These are phyloP conservation scores for Podaxis rugospora DNA, from an alignment of 768 basidiomycete genomes.

Conservation along the genomic window DNA sequence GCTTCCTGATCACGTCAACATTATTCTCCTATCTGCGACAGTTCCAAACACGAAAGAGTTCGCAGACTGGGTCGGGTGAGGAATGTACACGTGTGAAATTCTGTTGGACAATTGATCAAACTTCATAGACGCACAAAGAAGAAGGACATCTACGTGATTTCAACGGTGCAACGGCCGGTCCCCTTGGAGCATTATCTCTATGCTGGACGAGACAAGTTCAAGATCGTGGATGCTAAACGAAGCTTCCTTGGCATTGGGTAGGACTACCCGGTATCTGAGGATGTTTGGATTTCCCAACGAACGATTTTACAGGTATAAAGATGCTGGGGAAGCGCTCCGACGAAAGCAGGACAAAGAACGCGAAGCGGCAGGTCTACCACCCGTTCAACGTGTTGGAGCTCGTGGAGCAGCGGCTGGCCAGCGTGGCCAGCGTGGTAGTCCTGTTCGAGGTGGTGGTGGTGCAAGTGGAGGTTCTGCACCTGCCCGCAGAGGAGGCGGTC, in stretches of 20 bases:
- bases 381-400: conserved; percentile 80
- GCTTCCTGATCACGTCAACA: conserved; percentile 97
- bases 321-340: conserved; percentile 81
- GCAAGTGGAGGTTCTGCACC: conserved; percentile 25
- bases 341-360: conserved; percentile 98
- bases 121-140: conserved; percentile 86
- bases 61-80: conserved; percentile 98
- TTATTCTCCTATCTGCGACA: conserved; percentile 94
- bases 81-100: conserved; percentile 2
- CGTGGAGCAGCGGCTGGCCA: conserved; percentile 60
- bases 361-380: conserved; percentile 88
- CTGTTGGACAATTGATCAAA: conserved; percentile 6
- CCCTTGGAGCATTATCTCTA: conserved; percentile 97
- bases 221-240: conserved; percentile 83
- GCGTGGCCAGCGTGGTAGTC: conserved; percentile 40
- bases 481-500: conserved; percentile 36
- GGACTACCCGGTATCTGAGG: conserved; percentile 24
- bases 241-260: conserved; percentile 73
- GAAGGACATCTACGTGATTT: conserved; percentile 99
- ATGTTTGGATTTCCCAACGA: neutral
- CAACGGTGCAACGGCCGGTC: conserved; percentile 92
- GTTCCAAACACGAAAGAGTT: conserved; percentile 98
- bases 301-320: conserved; percentile 63
- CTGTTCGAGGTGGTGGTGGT: conserved; percentile 32
- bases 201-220: conserved; percentile 88